Base-by-base conservation (phyloP, 2,329 filamentous ascomycete genomes). In the Trichoderma brevicompactum region DNA sequence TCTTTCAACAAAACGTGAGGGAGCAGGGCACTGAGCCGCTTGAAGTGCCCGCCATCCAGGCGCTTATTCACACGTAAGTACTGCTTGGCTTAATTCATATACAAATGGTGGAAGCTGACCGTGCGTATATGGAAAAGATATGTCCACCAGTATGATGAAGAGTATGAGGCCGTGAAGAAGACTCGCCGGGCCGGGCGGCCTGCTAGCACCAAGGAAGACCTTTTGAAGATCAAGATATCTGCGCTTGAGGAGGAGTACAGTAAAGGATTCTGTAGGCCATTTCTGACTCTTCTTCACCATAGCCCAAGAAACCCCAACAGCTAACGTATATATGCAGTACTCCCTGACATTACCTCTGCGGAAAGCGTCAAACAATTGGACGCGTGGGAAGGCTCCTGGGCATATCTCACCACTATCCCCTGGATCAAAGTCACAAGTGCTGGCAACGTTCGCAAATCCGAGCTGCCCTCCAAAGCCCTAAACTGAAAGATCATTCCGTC, bases 301-400 rank as follows among this genome's bases (percentile, higher is more conserved):
- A 7, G 3, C 19, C 23, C 41, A 6, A 12, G 23, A 19, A 12
- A 17, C 7, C 23, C 13, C 23, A 1, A 1, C 13, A 8, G 2
- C 67, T 74, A 34, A 76, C 40, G 2, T 4, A 10, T 23, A 0
- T 17, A 1, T 63, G n/a, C n/a, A 89, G 87, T 87, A 67, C 77
- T 96, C 46, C 94, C 94, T 0, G 91, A 97, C 74, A 80, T 97
- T 62, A 85, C 87, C 64, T 84, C 88, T 48, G 81, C 83, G 46
- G 84, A 88, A 54, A 92, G 89, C 70, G 78, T 91, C 59, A 78
- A 83, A 65, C 83, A 85, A 69, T 78, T 98, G 46, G 84, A 87
- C 68, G 82, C 83, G 23, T 98, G 93, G 92, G 90, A 92, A 69
- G 91, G 91, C 4, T 86, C 91, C 32, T 98, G 94, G 94, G 84